Conservation (phyloP, 2,329 filamentous ascomycete genomes). For the Colletotrichum agaves region DNA sequence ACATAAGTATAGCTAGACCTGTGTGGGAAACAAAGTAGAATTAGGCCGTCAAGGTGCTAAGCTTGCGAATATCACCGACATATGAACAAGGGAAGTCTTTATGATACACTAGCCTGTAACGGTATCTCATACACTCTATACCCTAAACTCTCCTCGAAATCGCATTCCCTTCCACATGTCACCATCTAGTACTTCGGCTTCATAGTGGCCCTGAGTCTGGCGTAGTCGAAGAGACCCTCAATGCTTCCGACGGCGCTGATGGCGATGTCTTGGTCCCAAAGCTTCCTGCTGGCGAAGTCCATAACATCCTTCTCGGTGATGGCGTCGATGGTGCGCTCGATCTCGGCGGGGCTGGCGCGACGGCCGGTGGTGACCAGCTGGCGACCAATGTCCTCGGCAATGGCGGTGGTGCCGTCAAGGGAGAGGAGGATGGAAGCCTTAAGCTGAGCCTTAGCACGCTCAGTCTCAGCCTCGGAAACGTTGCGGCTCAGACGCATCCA, state of each 20-base stretch:
- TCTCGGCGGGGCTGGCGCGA: constrained; percentile 89
- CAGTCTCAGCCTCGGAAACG: constrained; percentile 89
- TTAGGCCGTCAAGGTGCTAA: constrained; percentile 33
- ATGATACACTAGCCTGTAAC: constrained; percentile 65
- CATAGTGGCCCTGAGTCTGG: constrained; percentile 85
- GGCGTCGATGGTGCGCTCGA: constrained; percentile 88
- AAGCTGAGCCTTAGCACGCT: constrained; percentile 98
- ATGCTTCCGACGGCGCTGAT: constrained; percentile 93
- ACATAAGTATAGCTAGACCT: no score
- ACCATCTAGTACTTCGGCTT: constrained; percentile 75
- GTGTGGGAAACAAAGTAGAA: constrained; percentile 30
- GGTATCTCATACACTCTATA: constrained; percentile 69
- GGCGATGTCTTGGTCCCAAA: constrained; percentile 98
- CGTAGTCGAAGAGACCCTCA: constrained; percentile 85
- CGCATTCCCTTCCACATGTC: constrained; percentile 18
- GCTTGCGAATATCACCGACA: constrained; percentile 34
- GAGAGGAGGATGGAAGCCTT: constrained; percentile 98
- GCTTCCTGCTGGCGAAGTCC: constrained; percentile 92
- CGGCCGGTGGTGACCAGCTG: constrained; percentile 98
- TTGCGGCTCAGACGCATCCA: constrained; percentile 94
- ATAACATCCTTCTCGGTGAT: constrained; percentile 98
- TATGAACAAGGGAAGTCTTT: constrained; percentile 49
- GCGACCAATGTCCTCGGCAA: constrained; percentile 97
- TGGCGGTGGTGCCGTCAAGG: constrained; percentile 95
- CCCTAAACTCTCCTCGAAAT: constrained; percentile 52